Evolutionary conservation across 1,284 basidiomycete genomes (phyloP).

Genomic region (Ustilago nuda): DNA sequence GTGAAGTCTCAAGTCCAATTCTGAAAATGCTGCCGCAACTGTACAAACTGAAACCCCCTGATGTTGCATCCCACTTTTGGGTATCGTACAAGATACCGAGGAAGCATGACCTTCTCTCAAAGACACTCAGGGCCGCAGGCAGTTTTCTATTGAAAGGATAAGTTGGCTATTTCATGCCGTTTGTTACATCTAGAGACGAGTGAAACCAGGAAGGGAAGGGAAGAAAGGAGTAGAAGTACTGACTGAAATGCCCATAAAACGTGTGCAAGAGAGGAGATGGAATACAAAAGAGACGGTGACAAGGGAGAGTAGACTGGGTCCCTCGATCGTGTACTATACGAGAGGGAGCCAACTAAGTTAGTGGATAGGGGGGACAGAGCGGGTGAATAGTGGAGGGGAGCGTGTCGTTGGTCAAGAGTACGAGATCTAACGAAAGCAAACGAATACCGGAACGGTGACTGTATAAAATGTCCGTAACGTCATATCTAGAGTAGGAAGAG

Average conservation of each 20-base stretch:
- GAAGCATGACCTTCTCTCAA: background rate
- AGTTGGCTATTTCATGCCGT: constrained; percentile 18
- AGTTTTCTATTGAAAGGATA: background rate
- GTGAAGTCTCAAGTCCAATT: too few species aligned
- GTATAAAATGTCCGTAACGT: constrained; percentile 3
- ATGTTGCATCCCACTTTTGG: background rate
- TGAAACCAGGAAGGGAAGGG: background rate
- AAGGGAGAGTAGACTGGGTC: constrained; percentile 6
- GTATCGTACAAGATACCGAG: background rate
- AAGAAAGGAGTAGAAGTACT: background rate
- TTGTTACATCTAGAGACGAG: constrained; percentile 26
- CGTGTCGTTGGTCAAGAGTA: background rate
- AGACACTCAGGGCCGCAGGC: background rate
- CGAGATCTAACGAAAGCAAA: background rate
- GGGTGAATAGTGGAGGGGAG: background rate
- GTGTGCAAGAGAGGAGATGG: constrained; percentile 4
- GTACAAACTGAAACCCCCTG: too few species aligned
- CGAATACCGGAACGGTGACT: constrained; percentile 1
- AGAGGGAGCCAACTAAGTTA: constrained; percentile 2
- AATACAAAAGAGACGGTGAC: constrained; percentile 21
- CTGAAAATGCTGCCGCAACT: too few species aligned
- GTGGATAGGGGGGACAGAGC: background rate
- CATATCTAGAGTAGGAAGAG: background rate
- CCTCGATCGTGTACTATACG: background rate
- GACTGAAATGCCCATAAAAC: constrained; percentile 10